Conservation (phyloP, 495 filamentous ascomycete genomes). For the Cenococcum geophilum region DNA sequence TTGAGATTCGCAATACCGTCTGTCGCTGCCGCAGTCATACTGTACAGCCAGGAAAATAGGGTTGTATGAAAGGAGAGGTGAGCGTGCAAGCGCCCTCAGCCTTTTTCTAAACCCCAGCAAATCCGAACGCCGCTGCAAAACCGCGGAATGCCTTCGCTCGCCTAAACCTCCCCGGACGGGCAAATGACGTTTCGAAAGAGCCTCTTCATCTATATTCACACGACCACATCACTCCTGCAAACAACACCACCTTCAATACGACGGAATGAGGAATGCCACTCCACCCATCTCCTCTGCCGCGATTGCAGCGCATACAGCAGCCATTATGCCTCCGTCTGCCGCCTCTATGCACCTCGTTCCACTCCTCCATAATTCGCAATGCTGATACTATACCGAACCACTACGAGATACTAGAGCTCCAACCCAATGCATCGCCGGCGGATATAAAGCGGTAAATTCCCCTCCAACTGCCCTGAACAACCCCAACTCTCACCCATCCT, state of each 20-base stretch:
- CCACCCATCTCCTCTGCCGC: conserved; percentile 34
- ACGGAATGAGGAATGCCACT: conserved; percentile 52
- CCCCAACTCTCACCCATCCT: not conserved
- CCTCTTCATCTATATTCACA: not conserved
- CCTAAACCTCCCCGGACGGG: conserved; percentile 1
- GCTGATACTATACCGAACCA: conserved; percentile 47
- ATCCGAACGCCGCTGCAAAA: not conserved
- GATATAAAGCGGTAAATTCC: conserved; percentile 75
- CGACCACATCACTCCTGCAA: not conserved
- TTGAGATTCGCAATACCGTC: conserved; percentile 28
- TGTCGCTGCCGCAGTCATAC: conserved; percentile 28
- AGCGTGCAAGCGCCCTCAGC: not conserved
- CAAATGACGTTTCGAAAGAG: not conserved
- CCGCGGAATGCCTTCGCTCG: conserved; percentile 2
- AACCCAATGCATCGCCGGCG: conserved; percentile 55
- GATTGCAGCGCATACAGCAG: conserved; percentile 21
- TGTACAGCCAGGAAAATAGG: not conserved
- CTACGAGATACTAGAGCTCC: conserved; percentile 78
- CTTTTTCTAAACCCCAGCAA: conserved; percentile 1
- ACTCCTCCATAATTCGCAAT: conserved; percentile 29
- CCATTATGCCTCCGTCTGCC: conserved; percentile 12
- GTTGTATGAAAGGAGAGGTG: not conserved
- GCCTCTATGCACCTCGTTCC: conserved; percentile 31
- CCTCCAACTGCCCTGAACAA: conserved; percentile 2
- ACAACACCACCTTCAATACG: not conserved